Conservation (phyloP, 148 eudicot genomes). For the Fagopyrum tataricum region DNA sequence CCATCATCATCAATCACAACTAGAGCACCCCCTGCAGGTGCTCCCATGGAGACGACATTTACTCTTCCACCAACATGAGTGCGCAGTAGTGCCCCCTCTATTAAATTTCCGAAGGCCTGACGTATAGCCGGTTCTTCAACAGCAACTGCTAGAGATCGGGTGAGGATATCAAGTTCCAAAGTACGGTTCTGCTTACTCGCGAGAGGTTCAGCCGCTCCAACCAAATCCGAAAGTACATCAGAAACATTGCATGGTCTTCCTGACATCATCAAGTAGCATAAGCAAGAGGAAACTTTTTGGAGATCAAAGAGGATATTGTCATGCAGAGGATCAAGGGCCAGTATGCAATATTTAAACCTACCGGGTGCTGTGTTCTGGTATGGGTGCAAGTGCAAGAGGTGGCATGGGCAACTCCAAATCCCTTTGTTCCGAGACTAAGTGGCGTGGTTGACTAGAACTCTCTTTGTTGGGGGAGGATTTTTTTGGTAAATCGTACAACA, state of each 20-base stretch:
- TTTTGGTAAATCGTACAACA: slow-evolving; percentile 23
- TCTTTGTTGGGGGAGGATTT: slow-evolving; percentile 17
- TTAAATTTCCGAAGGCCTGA: slow-evolving; percentile 87
- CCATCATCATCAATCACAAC: slow-evolving; percentile 93
- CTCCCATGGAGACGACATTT: slow-evolving; percentile 62
- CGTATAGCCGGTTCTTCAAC: slow-evolving; percentile 89
- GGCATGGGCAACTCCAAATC: slow-evolving; percentile 98
- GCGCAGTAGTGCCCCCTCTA: slow-evolving; percentile 90
- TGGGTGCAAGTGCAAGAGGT: slow-evolving; percentile 79
- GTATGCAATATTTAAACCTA: slow-evolving; percentile 15
- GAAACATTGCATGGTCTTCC: slow-evolving; percentile 87
- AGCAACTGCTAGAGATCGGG: slow-evolving; percentile 45
- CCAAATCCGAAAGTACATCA: slow-evolving; percentile 69
- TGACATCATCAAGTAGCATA: slow-evolving; percentile 33
- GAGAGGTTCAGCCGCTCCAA: slow-evolving; percentile 77
- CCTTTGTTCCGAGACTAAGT: slow-evolving; percentile 23
- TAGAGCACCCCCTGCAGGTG: slow-evolving; percentile 96
- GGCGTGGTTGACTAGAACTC: slow-evolving; percentile 22
- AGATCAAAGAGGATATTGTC: neutral
- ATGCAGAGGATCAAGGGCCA: neutral
- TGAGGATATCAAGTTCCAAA: slow-evolving; percentile 47
- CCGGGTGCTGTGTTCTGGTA: slow-evolving; percentile 55
- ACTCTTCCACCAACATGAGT: slow-evolving; percentile 72
- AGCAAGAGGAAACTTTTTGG: slow-evolving; percentile 17
- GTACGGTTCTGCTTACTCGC: slow-evolving; percentile 65